phyloP scores from a whole-genome alignment of 129 eudicot species.

The Tagetes erecta region DNA sequence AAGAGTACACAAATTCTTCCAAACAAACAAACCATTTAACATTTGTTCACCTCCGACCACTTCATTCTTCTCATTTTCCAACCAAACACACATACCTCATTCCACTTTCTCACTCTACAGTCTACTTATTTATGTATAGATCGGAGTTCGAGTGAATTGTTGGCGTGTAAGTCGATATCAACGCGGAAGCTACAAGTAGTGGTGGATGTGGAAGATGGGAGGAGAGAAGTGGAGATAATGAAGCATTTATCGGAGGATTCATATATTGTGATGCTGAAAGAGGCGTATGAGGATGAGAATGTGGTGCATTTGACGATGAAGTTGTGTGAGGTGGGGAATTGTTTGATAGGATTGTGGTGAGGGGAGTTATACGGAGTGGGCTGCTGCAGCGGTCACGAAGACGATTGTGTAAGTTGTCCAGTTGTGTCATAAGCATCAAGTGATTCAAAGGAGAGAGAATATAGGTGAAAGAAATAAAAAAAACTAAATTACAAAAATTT shows the following conservation, averaged over 20 bases:
- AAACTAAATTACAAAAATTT: too few species aligned
- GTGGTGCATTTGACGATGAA: constrained; percentile 94
- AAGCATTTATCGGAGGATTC: constrained; percentile 71
- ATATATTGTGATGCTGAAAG: constrained; percentile 73
- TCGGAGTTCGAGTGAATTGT: constrained; percentile 54
- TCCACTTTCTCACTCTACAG: too few species aligned
- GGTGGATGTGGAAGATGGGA: constrained; percentile 83
- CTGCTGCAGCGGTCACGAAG: constrained; percentile 75
- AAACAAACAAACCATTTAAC: too few species aligned
- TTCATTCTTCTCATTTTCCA: too few species aligned
- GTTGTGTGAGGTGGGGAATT: constrained; percentile 86
- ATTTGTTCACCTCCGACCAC: too few species aligned
- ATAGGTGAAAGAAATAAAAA: too few species aligned
- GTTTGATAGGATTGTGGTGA: constrained; percentile 82
- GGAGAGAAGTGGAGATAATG: constrained; percentile 86
- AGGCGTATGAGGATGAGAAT: constrained; percentile 92
- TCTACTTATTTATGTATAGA: constrained; percentile 70
- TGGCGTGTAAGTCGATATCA: constrained; percentile 87
- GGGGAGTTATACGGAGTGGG: constrained; percentile 89
- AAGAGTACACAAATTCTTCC: too few species aligned
- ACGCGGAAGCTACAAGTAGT: constrained; percentile 79
- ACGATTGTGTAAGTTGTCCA: constrained; percentile 84
- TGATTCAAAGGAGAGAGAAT: constrained; percentile 50
- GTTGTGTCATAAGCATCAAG: constrained; percentile 84
- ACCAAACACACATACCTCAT: too few species aligned